Evolutionary conservation across 2,329 filamentous ascomycete genomes (phyloP), one percentile per base, ranked within the genome.

Genomic region (Falciphora oryzae): DNA sequence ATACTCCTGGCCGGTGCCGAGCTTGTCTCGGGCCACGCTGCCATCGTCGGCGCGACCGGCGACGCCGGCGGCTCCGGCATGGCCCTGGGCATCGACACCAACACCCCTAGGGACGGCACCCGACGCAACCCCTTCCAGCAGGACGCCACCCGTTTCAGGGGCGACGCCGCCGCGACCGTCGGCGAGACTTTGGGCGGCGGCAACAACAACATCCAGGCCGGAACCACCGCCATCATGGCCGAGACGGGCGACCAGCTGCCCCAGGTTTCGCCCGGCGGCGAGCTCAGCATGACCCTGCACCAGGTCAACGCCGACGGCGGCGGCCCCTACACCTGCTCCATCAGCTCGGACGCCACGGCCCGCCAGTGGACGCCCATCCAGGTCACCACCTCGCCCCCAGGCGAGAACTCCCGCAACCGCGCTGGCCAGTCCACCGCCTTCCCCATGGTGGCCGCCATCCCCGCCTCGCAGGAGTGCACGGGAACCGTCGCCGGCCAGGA

Each of bases 251-350:
- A 75, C 66, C 69, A 75, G 65, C 81, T 89, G 29, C 85, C 87
- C 14, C 86, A 89, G 76, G 76, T 89, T 69, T 79, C 78, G 11
- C 69, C 78, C 0, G 86, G 86, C 61, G 87, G 87, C 65, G 70
- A 79, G 65, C 70, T 89, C 66, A 76, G 76, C 69, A 88, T 89
- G 80, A 89, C 85, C 1, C 77, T 89, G 13, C 87, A 89, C 76
- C 86, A 89, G 73, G 85, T 89, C 73, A 89, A 89, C 75, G 79
- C 79, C 50, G 87, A 90, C 68, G 87, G 87, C 65, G 87, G 29
- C 5, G 60, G 87, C 25, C 86, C 86, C 2, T 89, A 87, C 75
- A 83, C 77, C 7, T 88, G 86, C 77, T 85, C 85, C 80, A 86
- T 89, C 72, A 87, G 87, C 70, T 74, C 78, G 64, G 85, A 86